Percentiles rank a stretch among this genome's conserved stretches.
phyloP scores from a whole-genome alignment of 352 stramenopile genomes.

The Globisporangium carolinianum region DNA sequence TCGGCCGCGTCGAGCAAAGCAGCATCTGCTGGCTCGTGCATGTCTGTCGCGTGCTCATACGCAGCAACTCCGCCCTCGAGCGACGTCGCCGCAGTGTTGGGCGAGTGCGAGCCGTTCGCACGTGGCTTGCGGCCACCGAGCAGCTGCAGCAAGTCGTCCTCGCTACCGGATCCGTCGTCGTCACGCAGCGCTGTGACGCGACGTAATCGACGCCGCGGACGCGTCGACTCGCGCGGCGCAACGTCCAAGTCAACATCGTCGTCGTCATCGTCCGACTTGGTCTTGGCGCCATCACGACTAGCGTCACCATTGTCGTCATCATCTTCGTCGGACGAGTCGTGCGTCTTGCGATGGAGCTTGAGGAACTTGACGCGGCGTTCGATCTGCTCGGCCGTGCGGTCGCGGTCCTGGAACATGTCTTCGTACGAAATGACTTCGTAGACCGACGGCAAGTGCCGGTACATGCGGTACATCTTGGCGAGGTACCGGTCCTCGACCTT shows the following conservation, averaged over 20 bases:
- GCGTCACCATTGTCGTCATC: constrained; percentile 13
- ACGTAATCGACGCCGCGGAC: constrained; percentile 36
- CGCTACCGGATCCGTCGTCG: constrained; percentile 33
- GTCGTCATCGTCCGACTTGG: neutral
- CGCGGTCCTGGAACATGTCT: constrained; percentile 86
- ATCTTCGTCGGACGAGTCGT: constrained; percentile 61
- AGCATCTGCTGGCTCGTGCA: neutral
- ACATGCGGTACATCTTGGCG: constrained; percentile 72
- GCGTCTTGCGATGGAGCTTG: constrained; percentile 64
- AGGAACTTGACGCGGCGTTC: constrained; percentile 78
- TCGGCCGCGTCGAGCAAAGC: constrained; percentile 4
- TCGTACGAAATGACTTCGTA: constrained; percentile 87
- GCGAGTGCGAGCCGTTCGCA: neutral
- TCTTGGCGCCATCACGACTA: neutral
- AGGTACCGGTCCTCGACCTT: constrained; percentile 79
- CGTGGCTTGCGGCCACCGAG: neutral
- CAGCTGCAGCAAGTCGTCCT: constrained; percentile 29
- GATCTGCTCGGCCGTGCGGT: constrained; percentile 79
- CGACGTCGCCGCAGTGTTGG: neutral
- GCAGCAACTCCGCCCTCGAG: too few relatives aligned
- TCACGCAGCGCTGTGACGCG: constrained; percentile 33
- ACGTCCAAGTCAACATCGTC: constrained; percentile 5
- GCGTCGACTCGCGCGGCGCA: constrained; percentile 20
- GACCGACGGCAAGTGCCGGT: constrained; percentile 71
- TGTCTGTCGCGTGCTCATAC: neutral